Conservation (phyloP, 176 grass and related monocot species). For the Alloteropsis semialata region DNA sequence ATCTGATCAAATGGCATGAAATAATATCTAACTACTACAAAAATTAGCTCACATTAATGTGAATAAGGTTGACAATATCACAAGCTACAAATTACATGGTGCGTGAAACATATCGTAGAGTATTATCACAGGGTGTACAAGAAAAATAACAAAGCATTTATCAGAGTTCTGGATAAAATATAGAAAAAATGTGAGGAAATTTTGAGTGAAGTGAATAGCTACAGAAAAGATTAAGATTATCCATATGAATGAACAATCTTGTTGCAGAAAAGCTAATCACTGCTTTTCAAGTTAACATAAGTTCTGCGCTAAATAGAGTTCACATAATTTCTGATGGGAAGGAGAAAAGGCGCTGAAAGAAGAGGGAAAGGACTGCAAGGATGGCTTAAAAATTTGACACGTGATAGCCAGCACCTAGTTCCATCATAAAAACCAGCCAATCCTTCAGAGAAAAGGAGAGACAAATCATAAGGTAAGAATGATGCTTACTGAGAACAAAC, state of each 20-base stretch:
- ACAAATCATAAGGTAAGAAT: not conserved
- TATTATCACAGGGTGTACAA: not conserved
- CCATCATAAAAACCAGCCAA: slow-evolving; percentile 1
- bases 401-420: not conserved
- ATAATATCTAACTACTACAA: not conserved
- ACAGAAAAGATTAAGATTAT: not conserved
- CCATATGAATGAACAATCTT: not conserved
- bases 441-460: not conserved
- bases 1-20: not conserved
- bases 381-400: not conserved
- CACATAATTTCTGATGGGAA: not conserved
- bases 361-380: not conserved
- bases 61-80: not conserved
- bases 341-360: not conserved
- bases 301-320: too few relatives aligned
- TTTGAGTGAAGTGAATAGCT: not conserved
- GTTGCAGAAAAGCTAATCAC: not conserved
- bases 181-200: not conserved
- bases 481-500: slow-evolving; percentile 84
- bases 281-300: slow-evolving; percentile 1
- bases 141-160: not conserved
- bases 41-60: not conserved
- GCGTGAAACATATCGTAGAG: not conserved
- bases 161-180: not conserved
- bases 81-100: not conserved